These are phyloP conservation scores for Sordariomycetes sp. DNA, from an alignment of 2,329 filamentous ascomycete genomes.

Conservation along the genomic window DNA sequence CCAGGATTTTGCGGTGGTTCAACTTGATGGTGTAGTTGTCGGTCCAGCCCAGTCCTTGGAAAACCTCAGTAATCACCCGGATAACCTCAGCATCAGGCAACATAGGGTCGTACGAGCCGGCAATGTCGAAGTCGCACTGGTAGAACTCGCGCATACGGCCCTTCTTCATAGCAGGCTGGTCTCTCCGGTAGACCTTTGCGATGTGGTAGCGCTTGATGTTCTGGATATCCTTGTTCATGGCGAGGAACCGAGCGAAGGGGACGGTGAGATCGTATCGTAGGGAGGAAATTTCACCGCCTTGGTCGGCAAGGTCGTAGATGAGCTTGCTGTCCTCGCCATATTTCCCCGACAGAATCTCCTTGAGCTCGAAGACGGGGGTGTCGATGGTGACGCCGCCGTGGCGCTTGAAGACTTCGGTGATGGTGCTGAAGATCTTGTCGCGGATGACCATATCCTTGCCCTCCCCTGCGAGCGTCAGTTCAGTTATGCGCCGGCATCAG, in stretches of 20 bases:
- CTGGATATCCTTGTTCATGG: slow-evolving; percentile 77
- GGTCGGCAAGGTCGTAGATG: slow-evolving; percentile 81
- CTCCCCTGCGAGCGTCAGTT: slow-evolving; percentile 32
- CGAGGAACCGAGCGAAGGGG: slow-evolving; percentile 81
- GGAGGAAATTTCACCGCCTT: slow-evolving; percentile 68
- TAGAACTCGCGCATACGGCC: slow-evolving; percentile 94
- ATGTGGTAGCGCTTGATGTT: slow-evolving; percentile 93
- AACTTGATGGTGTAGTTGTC: slow-evolving; percentile 78
- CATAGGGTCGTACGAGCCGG: slow-evolving; percentile 81
- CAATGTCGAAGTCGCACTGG: slow-evolving; percentile 96
- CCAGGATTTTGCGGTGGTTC: slow-evolving; percentile 90
- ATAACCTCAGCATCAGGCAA: slow-evolving; percentile 86
- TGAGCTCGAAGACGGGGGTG: slow-evolving; percentile 77
- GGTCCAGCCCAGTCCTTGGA: slow-evolving; percentile 68
- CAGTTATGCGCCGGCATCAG: neutral
- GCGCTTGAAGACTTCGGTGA: slow-evolving; percentile 72
- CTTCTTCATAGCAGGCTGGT: slow-evolving; percentile 49
- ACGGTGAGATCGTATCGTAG: slow-evolving; percentile 84
- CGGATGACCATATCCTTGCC: slow-evolving; percentile 72
- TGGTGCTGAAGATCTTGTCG: slow-evolving; percentile 69
- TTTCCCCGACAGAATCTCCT: slow-evolving; percentile 79
- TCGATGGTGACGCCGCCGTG: slow-evolving; percentile 74
- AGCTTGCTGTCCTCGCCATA: slow-evolving; percentile 90
- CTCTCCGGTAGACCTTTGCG: slow-evolving; percentile 62
- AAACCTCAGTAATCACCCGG: slow-evolving; percentile 76